Evolutionary conservation across 208 protist species (phyloP), one percentile per base, ranked within the genome.

Genomic region (Leishmania aethiopica): DNA sequence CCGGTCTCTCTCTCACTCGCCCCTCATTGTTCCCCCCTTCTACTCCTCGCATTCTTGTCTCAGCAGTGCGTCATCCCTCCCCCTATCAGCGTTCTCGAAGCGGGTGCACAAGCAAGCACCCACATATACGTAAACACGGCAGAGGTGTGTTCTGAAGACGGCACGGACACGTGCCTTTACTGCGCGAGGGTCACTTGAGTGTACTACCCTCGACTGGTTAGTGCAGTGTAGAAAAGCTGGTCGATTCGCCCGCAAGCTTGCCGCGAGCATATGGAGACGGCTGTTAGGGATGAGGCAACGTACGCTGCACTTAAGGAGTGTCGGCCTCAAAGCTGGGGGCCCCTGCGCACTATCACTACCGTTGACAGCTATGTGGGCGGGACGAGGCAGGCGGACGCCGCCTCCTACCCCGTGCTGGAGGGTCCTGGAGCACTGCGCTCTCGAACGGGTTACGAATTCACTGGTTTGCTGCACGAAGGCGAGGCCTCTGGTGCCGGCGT

Each of bases 401-500:
- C 78, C 32, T 62, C 55, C 22, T 85, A 81, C 64, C 73, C 78
- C 7, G 78, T 86, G 53, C 55, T 86, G 40, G 86, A 95, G 49
- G 92, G 92, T 25, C 32, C 78, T 17, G 91, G 92, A 5, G 82
- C 74, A 53, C 60, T 94, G 66, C 35, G 83, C 62, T 90, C 92
- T 13, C 83, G 82, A 35, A 93, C 95, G 86, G 94, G 93, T 1
- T 96, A 91, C 79, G 77, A 76, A 28, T 97, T 93, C 76, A 80
- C 83, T 22, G 94, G 94, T 3, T 32, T 47, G 17, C 81, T 95
- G 75, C 62, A 84, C 22, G 78, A 92, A 51, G 92, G 91, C 0
- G 77, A 82, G 73, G 78, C 95, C 64, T 86, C 88, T n/a, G 92
- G 92, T 19, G 60, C 84, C 25, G 95, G 95, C 28, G 32, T 78